Percentiles rank a stretch among this genome's conserved stretches.
These are phyloP conservation scores for Spathaspora passalidarum DNA, from an alignment of 805 yeast genomes.

Conservation along the genomic window DNA sequence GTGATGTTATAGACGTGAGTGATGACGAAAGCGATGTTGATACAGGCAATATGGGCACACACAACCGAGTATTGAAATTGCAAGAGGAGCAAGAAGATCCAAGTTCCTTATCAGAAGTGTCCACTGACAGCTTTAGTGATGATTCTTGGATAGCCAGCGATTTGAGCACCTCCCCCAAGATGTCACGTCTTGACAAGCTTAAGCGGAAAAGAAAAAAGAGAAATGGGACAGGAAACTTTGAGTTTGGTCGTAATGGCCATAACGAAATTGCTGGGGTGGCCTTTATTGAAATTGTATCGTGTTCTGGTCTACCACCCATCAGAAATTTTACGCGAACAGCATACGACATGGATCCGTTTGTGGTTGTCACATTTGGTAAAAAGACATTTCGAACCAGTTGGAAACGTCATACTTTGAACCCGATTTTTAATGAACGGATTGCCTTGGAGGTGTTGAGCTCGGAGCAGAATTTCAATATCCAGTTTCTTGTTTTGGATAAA, in stretches of 20 bases:
- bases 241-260: slow-evolving; percentile 19
- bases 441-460: slow-evolving; percentile 71
- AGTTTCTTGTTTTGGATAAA: slow-evolving; percentile 76
- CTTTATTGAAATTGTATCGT: slow-evolving; percentile 71
- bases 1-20: slow-evolving; percentile 7
- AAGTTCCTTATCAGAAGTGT: slow-evolving; percentile 18
- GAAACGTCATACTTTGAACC: slow-evolving; percentile 78
- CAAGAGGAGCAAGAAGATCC: slow-evolving; percentile 11
- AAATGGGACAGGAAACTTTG: slow-evolving; percentile 23
- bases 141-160: slow-evolving; percentile 5
- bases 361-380: slow-evolving; percentile 85
- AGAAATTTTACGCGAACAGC: slow-evolving; percentile 68
- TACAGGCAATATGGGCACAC: not conserved
- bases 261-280: slow-evolving; percentile 61
- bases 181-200: slow-evolving; percentile 2
- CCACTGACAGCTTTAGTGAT: not conserved
- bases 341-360: slow-evolving; percentile 96
- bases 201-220: slow-evolving; percentile 1
- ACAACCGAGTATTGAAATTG: not conserved
- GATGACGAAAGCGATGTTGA: not conserved
- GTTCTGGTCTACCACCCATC: slow-evolving; percentile 76
- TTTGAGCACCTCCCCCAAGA: not conserved
- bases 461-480: slow-evolving; percentile 64
- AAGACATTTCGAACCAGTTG: slow-evolving; percentile 83
- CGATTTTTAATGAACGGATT: slow-evolving; percentile 75